These are phyloP conservation scores for Spinacia oleracea DNA, from an alignment of 179 eudicot species.

Conservation along the genomic window DNA sequence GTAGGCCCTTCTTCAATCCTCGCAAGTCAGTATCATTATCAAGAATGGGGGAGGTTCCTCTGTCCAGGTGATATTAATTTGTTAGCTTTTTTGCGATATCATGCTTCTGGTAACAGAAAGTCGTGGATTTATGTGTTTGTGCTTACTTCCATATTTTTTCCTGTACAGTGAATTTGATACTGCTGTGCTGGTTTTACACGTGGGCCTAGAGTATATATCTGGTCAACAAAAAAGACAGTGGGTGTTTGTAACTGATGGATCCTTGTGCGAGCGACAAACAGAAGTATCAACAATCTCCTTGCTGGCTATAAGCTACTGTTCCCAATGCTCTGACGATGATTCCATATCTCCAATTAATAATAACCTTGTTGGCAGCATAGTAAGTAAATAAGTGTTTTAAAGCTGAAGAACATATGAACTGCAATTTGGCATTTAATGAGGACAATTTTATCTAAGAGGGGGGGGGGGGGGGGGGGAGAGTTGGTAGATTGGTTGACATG, in stretches of 20 bases:
- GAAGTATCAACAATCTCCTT: constrained; percentile 42
- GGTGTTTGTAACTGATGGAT: constrained; percentile 92
- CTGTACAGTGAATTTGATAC: constrained; percentile 83
- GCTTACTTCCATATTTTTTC: constrained; percentile 17
- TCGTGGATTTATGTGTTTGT: constrained; percentile 3
- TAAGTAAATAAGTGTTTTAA: constrained; percentile 59
- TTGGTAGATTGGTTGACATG: not conserved
- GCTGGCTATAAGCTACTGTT: constrained; percentile 78
- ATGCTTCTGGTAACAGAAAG: constrained; percentile 18
- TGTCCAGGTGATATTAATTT: constrained; percentile 56
- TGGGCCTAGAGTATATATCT: constrained; percentile 63
- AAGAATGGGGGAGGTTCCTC: constrained; percentile 60
- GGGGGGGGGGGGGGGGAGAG: not conserved
- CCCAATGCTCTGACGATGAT: constrained; percentile 50
- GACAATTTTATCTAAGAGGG: constrained; percentile 7
- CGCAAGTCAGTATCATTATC: constrained; percentile 62
- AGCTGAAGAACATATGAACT: not conserved
- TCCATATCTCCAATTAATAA: constrained; percentile 54
- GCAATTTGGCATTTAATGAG: not conserved
- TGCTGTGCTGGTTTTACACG: constrained; percentile 68
- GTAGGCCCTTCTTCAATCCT: constrained; percentile 75
- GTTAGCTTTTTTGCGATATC: constrained; percentile 1
- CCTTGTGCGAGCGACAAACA: constrained; percentile 36
- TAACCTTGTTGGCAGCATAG: constrained; percentile 74
- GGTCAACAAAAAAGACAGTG: constrained; percentile 76